phyloP scores from a whole-genome alignment of 2,329 filamentous ascomycete genomes.

The Aspergillus brunneoviolaceus region DNA sequence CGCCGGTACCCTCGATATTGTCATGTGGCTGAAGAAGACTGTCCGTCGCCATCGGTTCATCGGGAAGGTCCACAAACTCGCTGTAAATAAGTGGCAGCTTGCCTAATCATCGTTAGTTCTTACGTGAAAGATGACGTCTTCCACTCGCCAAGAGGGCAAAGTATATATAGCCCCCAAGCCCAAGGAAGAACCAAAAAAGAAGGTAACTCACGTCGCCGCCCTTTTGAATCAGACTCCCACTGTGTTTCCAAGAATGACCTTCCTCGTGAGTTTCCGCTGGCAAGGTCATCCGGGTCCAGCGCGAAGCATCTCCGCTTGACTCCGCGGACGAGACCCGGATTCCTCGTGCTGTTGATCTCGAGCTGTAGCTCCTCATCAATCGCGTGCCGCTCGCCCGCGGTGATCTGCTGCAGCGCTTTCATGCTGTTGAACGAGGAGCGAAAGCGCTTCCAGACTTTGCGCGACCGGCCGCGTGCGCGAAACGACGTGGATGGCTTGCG shows the following conservation, averaged over 20 bases:
- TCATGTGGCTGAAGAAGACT: constrained; percentile 2
- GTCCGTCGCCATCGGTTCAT: constrained; percentile 17
- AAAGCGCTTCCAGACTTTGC: constrained; percentile 50
- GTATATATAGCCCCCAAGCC: not conserved
- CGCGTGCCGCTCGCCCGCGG: constrained; percentile 16
- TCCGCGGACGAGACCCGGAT: constrained; percentile 30
- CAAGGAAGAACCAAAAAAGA: not conserved
- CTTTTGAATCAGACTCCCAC: constrained; percentile 37
- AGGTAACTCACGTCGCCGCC: constrained; percentile 29
- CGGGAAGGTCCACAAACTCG: constrained; percentile 10
- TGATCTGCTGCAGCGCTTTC: constrained; percentile 29
- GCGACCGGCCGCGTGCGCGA: constrained; percentile 39
- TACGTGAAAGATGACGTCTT: not conserved
- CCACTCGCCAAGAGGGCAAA: not conserved
- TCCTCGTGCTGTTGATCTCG: constrained; percentile 36
- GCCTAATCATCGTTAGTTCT: constrained; percentile 18
- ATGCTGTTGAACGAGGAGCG: constrained; percentile 37
- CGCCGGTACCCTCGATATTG: constrained; percentile 8
- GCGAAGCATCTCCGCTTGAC: constrained; percentile 38
- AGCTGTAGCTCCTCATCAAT: constrained; percentile 26
- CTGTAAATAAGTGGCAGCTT: constrained; percentile 21
- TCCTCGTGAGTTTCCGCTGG: constrained; percentile 18
- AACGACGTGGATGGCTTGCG: constrained; percentile 46
- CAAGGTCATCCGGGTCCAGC: constrained; percentile 8
- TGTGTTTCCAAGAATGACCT: constrained; percentile 44